phyloP scores from a whole-genome alignment of 2,329 filamentous ascomycete genomes.

The Niveomyces coronatus region DNA sequence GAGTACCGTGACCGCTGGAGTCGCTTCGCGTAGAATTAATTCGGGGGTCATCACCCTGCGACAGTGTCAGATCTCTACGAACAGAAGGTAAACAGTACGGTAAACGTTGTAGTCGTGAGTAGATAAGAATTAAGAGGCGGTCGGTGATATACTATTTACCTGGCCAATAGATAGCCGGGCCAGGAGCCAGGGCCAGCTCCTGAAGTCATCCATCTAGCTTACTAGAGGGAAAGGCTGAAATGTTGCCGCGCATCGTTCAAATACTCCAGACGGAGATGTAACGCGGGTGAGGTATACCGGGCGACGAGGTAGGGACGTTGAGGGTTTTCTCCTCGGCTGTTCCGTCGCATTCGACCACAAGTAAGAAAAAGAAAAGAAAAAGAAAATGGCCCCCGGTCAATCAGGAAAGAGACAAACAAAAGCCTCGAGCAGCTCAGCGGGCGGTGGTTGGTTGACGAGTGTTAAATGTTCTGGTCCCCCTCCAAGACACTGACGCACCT shows the following conservation, averaged over 20 bases:
- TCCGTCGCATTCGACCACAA: too few relatives aligned
- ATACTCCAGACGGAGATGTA: not conserved
- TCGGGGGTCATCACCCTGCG: conserved; percentile 20
- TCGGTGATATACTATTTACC: conserved; percentile 1
- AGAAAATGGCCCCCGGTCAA: too few relatives aligned
- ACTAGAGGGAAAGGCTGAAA: not conserved
- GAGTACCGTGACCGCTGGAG: conserved; percentile 22
- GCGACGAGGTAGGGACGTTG: not conserved
- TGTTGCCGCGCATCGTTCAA: conserved; percentile 1
- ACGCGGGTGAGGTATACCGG: not conserved
- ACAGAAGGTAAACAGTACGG: too few relatives aligned
- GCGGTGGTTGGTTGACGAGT: too few relatives aligned
- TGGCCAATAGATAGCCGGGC: conserved; percentile 7
- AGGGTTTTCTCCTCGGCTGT: too few relatives aligned
- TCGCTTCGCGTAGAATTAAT: conserved; percentile 25
- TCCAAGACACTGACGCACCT: too few relatives aligned
- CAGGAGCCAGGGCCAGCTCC: conserved; percentile 7
- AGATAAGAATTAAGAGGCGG: too few relatives aligned
- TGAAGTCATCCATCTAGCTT: conserved; percentile 2
- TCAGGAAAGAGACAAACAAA: too few relatives aligned
- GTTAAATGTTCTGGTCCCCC: too few relatives aligned
- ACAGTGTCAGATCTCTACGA: too few relatives aligned
- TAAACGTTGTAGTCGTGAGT: too few relatives aligned
- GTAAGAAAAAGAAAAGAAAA: not conserved
- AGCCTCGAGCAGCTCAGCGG: too few relatives aligned